Conservation (phyloP, 177 flowering plant species). For the Vitis hybrid region DNA sequence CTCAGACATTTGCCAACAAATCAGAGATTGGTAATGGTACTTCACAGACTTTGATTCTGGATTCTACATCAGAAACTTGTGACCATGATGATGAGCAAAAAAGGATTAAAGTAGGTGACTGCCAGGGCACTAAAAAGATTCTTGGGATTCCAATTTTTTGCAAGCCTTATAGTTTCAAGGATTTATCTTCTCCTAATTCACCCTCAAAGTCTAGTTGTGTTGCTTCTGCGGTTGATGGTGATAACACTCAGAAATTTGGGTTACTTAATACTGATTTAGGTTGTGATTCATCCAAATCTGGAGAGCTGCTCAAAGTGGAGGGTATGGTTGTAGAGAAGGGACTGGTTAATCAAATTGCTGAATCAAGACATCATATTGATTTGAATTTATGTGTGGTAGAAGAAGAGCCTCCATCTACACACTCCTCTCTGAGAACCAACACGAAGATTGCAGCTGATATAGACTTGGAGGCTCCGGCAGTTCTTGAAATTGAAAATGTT, state of each 20-base stretch:
- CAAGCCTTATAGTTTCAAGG: conserved; percentile 20
- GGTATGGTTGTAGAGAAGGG: conserved; percentile 16
- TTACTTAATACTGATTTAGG: conserved; percentile 19
- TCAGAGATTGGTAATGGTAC: conserved; percentile 12
- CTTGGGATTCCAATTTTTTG: conserved; percentile 39
- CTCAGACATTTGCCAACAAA: conserved; percentile 13
- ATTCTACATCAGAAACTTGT: conserved; percentile 15
- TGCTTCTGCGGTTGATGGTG: conserved; percentile 18
- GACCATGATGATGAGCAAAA: conserved; percentile 16
- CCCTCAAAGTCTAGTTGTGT: conserved; percentile 7
- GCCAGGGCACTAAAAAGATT: conserved; percentile 27
- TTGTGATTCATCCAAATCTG: conserved; percentile 15
- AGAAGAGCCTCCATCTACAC: conserved; percentile 32
- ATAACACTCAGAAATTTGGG: conserved; percentile 7
- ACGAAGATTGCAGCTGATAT: conserved; percentile 27
- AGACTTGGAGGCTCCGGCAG: conserved; percentile 55
- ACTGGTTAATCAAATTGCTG: conserved; percentile 11
- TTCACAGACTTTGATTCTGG: conserved; percentile 14
- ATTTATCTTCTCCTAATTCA: conserved; percentile 10
- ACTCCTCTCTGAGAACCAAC: conserved; percentile 16
- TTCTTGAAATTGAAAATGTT: conserved; percentile 28
- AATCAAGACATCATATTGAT: conserved; percentile 39
- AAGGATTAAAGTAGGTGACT: conserved; percentile 20
- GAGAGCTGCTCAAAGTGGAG: conserved; percentile 8
- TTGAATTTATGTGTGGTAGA: conserved; percentile 47